These are phyloP conservation scores for Bretschneidera sinensis DNA, from an alignment of 345 rosid species.

Conservation along the genomic window DNA sequence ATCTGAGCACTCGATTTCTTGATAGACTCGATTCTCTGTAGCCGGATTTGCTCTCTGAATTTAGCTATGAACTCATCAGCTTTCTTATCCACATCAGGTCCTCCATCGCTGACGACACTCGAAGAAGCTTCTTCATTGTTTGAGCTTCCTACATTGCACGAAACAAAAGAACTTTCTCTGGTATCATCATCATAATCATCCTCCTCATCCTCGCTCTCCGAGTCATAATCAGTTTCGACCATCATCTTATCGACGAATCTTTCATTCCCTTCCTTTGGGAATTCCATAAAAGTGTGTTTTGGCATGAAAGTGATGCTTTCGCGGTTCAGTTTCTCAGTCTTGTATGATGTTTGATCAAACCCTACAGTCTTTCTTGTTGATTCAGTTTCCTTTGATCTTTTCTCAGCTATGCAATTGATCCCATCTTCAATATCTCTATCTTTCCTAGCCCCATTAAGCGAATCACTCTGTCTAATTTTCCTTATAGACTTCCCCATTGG, in stretches of 20 bases:
- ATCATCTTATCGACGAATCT: conserved; percentile 27
- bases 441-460: conserved; percentile 19
- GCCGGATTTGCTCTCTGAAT: conserved; percentile 97
- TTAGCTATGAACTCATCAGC: conserved; percentile 98
- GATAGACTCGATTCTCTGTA: conserved; percentile 87
- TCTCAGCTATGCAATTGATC: background rate
- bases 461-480: conserved; percentile 29
- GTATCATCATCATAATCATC: conserved; percentile 14
- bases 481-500: conserved; percentile 26
- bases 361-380: conserved; percentile 10
- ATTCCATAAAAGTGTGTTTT: conserved; percentile 30
- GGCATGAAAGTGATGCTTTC: conserved; percentile 13
- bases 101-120: conserved; percentile 33
- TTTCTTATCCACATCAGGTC: conserved; percentile 88
- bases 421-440: conserved; percentile 15
- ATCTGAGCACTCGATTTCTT: conserved; percentile 55
- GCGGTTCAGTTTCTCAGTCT: conserved; percentile 17
- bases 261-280: conserved; percentile 20
- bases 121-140: conserved; percentile 24
- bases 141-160: conserved; percentile 1
- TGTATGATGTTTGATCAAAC: conserved; percentile 24
- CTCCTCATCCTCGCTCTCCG: conserved; percentile 29
- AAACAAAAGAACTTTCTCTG: conserved; percentile 9
- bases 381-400: background rate
- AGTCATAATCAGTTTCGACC: conserved; percentile 30